These are phyloP conservation scores for Oxytropis ochrocephala DNA, from an alignment of 306 rosid species.

Conservation along the genomic window DNA sequence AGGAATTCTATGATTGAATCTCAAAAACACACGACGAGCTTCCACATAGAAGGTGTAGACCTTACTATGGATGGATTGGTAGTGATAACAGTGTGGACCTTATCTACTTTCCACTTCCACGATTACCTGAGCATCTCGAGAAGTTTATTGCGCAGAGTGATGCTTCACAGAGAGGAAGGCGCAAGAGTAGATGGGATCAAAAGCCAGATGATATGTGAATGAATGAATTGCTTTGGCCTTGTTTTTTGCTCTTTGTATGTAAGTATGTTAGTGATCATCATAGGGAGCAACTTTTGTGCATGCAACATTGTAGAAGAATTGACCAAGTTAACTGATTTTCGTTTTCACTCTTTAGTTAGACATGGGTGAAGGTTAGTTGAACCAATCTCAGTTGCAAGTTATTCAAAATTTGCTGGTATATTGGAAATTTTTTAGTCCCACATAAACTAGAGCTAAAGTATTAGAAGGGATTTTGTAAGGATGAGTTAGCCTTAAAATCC, in stretches of 20 bases:
- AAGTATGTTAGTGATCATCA: background rate
- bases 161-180: constrained; percentile 9
- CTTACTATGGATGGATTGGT: constrained; percentile 48
- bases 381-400: too few relatives aligned
- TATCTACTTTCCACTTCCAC: constrained; percentile 17
- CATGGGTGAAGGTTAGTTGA: too few relatives aligned
- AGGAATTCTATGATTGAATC: background rate
- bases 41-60: constrained; percentile 18
- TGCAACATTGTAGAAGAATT: background rate
- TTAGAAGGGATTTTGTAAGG: too few relatives aligned
- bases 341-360: too few relatives aligned
- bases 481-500: too few relatives aligned
- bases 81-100: constrained; percentile 19
- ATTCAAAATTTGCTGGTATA: too few relatives aligned
- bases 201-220: constrained; percentile 21
- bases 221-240: background rate
- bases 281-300: background rate
- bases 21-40: background rate
- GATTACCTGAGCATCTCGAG: constrained; percentile 17
- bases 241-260: background rate
- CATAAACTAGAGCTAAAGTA: too few relatives aligned
- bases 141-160: constrained; percentile 10
- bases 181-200: constrained; percentile 54
- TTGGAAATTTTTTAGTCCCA: too few relatives aligned
- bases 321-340: background rate